phyloP scores from a whole-genome alignment of 306 rosid species.

The Leucaena leucocephala region DNA sequence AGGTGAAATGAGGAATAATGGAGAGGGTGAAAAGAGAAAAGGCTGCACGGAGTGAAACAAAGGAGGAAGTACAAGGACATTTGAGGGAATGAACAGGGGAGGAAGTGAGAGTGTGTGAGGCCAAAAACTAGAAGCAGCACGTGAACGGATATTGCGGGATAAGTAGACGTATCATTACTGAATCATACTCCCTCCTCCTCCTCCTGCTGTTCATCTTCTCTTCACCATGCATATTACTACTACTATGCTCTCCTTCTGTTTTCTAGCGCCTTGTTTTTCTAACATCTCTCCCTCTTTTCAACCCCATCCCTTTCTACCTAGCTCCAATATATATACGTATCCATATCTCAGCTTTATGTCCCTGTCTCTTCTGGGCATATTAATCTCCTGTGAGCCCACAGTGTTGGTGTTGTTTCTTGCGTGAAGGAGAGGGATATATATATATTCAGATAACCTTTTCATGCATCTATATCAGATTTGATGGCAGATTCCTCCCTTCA shows the following conservation, averaged over 20 bases:
- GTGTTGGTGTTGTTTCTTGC: slow-evolving; percentile 36
- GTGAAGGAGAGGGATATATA: slow-evolving; percentile 24
- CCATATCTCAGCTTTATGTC: no score
- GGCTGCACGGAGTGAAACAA: slow-evolving; percentile 38
- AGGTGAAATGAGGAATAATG: background rate
- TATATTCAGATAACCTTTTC: slow-evolving; percentile 17
- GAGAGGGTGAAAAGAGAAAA: slow-evolving; percentile 19
- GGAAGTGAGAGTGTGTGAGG: slow-evolving; percentile 6
- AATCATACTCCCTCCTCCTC: background rate
- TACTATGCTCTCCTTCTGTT: background rate
- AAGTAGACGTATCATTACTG: slow-evolving; percentile 37
- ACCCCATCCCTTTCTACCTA: no score
- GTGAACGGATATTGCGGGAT: slow-evolving; percentile 72
- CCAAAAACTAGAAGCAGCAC: slow-evolving; percentile 41
- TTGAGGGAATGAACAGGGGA: slow-evolving; percentile 35
- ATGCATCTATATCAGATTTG: slow-evolving; percentile 23
- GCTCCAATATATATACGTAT: background rate
- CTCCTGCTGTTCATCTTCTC: background rate
- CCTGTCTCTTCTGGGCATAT: background rate
- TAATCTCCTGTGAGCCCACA: slow-evolving; percentile 4
- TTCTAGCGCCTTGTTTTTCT: background rate
- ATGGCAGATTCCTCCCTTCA: slow-evolving; percentile 35
- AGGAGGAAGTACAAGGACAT: slow-evolving; percentile 34
- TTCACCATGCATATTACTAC: background rate
- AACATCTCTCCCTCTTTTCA: no score